phyloP scores from a whole-genome alignment of 2,329 filamentous ascomycete genomes.

The Xylariaceae sp. region DNA sequence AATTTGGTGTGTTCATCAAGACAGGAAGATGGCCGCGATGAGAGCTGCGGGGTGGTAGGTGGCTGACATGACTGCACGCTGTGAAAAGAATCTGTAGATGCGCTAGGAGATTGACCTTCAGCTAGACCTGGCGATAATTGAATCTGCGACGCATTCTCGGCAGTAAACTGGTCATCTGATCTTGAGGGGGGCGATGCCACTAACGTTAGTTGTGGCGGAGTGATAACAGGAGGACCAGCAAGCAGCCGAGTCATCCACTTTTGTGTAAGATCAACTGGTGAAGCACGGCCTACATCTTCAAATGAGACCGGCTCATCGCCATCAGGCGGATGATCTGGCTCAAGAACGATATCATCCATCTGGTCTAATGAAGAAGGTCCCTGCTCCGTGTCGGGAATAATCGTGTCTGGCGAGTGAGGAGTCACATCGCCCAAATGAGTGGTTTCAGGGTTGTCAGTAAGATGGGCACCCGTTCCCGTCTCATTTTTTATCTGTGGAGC shows the following conservation, averaged over 20 bases:
- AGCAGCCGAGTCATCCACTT: slow-evolving; percentile 29
- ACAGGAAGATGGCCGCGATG: slow-evolving; percentile 41
- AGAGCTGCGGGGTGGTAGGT: slow-evolving; percentile 38
- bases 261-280: slow-evolving; percentile 26
- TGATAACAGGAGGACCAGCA: slow-evolving; percentile 34
- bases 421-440: background rate
- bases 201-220: slow-evolving; percentile 39
- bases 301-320: slow-evolving; percentile 24
- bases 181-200: slow-evolving; percentile 39
- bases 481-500: background rate
- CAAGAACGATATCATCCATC: background rate
- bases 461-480: background rate
- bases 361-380: background rate
- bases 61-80: slow-evolving; percentile 49
- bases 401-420: background rate
- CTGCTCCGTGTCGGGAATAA: background rate
- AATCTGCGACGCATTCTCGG: slow-evolving; percentile 17
- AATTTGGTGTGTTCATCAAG: slow-evolving; percentile 29
- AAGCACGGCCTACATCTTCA: slow-evolving; percentile 28
- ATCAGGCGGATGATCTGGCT: slow-evolving; percentile 1
- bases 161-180: slow-evolving; percentile 14
- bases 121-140: slow-evolving; percentile 22
- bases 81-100: slow-evolving; percentile 49
- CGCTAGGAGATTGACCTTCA: slow-evolving; percentile 39
- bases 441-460: background rate